These are phyloP conservation scores for Przewalskia tangutica DNA, from an alignment of 257 asterid genomes.

Conservation along the genomic window DNA sequence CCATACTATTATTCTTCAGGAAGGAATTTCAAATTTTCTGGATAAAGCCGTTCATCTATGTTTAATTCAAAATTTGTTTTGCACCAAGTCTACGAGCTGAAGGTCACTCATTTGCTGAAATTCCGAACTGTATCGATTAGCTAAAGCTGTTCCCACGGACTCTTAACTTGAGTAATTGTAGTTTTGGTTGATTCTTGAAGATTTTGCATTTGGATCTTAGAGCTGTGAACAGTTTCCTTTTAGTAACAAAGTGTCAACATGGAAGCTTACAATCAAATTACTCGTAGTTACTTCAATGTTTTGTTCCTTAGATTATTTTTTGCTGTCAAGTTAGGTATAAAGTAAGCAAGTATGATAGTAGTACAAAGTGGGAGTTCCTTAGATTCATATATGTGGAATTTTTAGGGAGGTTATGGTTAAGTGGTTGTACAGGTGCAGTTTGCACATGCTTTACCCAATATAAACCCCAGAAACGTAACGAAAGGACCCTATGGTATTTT, in stretches of 20 bases:
- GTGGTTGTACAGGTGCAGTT: no score
- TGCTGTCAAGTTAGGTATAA: neutral
- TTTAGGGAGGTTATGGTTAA: no score
- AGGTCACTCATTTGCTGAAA: neutral
- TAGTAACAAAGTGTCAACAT: neutral
- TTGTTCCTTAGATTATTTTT: neutral
- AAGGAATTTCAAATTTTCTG: neutral
- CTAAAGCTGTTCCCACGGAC: neutral
- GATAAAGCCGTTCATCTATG: neutral
- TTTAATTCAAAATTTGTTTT: neutral
- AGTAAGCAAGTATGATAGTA: neutral
- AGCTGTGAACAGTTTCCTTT: neutral
- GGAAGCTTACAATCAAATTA: neutral
- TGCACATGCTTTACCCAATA: no score
- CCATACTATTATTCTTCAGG: neutral
- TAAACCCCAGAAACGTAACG: no score
- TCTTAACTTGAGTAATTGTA: neutral
- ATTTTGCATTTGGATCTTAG: neutral
- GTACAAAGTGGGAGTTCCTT: no score
- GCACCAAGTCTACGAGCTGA: neutral
- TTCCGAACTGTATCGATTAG: neutral
- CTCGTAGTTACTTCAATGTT: neutral
- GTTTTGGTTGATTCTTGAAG: neutral
- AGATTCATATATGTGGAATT: no score
- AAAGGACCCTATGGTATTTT: no score